These are phyloP conservation scores for Torrubiella hemipterigena DNA, from an alignment of 2,329 filamentous ascomycete genomes.

Conservation along the genomic window DNA sequence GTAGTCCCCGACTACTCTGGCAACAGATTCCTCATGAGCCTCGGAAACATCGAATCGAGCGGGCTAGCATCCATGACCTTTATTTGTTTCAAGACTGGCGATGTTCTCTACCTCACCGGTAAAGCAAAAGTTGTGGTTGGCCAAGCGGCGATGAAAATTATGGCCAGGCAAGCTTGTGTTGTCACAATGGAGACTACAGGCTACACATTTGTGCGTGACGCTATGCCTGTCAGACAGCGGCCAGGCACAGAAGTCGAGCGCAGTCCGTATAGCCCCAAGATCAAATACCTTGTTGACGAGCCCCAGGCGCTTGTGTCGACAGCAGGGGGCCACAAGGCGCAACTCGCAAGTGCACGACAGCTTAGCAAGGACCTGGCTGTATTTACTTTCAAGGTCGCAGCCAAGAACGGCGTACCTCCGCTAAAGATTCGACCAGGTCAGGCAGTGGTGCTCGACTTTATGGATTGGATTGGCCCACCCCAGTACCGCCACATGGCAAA, in stretches of 20 bases:
- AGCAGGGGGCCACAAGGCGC: not conserved
- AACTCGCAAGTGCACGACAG: not conserved
- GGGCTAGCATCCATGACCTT: not conserved
- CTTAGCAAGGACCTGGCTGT: not conserved
- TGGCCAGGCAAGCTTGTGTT: slow-evolving; percentile 2
- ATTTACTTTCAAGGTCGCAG: not conserved
- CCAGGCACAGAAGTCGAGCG: not conserved
- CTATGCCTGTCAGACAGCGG: not conserved
- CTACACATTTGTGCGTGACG: not conserved
- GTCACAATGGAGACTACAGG: slow-evolving; percentile 1
- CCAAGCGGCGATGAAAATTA: not conserved
- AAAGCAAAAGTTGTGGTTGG: slow-evolving; percentile 1
- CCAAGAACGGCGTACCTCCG: not conserved
- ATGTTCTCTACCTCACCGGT: slow-evolving; percentile 1
- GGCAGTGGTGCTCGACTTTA: slow-evolving; percentile 1
- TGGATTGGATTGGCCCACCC: slow-evolving; percentile 3
- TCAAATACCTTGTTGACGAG: slow-evolving; percentile 3
- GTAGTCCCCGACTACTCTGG: slow-evolving; percentile 2
- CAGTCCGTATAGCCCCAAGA: slow-evolving; percentile 2
- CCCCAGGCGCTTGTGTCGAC: not conserved
- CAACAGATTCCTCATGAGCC: slow-evolving; percentile 1
- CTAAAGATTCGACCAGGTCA: slow-evolving; percentile 1
- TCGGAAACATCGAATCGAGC: slow-evolving; percentile 1
- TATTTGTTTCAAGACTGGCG: not conserved
- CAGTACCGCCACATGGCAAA: slow-evolving; percentile 3